phyloP scores from a whole-genome alignment of 1,284 basidiomycete species.

The Inonotus hispidus region DNA sequence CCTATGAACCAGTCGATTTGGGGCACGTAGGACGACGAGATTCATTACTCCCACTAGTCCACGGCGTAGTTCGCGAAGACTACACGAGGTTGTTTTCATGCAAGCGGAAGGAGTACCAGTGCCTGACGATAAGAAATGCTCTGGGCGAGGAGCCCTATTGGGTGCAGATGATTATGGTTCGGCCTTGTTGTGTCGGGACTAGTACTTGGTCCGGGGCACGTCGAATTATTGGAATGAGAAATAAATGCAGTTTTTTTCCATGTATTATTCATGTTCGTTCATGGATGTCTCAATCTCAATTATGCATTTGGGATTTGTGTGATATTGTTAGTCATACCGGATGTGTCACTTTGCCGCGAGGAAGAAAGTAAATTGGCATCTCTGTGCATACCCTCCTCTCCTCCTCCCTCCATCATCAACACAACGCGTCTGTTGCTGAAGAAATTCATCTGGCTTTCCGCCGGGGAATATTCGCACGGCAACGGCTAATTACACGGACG shows the following conservation, averaged over 20 bases:
- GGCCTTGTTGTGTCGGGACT: too few species aligned
- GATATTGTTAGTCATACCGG: background rate
- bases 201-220: too few species aligned
- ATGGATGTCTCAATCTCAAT: too few species aligned
- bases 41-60: background rate
- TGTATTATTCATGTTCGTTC: too few species aligned
- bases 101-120: too few species aligned
- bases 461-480: too few species aligned
- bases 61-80: background rate
- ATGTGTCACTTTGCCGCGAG: background rate
- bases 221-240: too few species aligned
- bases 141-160: too few species aligned
- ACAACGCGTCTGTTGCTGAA: background rate
- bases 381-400: background rate
- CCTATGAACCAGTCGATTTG: slow-evolving; percentile 1
- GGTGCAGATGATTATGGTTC: too few species aligned
- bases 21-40: background rate
- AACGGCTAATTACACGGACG: background rate
- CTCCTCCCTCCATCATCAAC: background rate
- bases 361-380: background rate
- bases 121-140: too few species aligned
- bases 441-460: background rate
- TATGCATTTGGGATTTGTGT: background rate
- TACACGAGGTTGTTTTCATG: background rate
- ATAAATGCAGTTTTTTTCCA: too few species aligned